Base-by-base conservation (phyloP, 2,329 filamentous ascomycete species). In the Parasarocladium wereldwijsianum region DNA sequence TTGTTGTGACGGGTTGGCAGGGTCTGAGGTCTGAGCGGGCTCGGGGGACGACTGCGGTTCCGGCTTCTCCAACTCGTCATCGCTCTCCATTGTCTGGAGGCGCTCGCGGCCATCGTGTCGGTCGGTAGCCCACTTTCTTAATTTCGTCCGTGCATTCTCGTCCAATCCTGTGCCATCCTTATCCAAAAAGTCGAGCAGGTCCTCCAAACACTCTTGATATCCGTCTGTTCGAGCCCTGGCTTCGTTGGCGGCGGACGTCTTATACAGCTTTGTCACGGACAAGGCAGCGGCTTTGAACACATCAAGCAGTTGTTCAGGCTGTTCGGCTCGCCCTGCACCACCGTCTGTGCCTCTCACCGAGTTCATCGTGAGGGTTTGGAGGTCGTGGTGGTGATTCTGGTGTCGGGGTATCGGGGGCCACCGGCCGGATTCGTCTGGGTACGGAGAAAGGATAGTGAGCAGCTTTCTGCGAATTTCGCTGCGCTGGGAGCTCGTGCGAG, bases 191-290 rank as follows among this genome's bases (percentile, higher is more conserved):
- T 65, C 56, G n/a, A 94, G 58, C 5, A 98, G 61, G 41, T 96
- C 87, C 39, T 94, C 84, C 21, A 98, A 61, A 21, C 86, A 92
- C 47, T 96, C 86, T 51, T 94, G 86, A 44, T 94, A 96, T 16
- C 90, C 90, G 22, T 86, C 77, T 29, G 70, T 59, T 29, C 82
- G 74, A 26, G 84, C 75, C 44, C 76, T 76, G 29, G 76, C 66
- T 49, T 90, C 76, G 28, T 82, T 80, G 18, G 74, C 65, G 9
- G 82, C 78, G 3, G 87, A 87, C 22, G 77, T 86, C 56, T 93
- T 94, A 61, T 96, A 96, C 10, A 98, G 74, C 46, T 92, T 93
- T 27, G 90, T 96, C 32, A 96, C 86, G 5, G 85, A 93, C 19
- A 94, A 66, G 13, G 90, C 90, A 19, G 90, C 90, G 11, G 80